These are phyloP conservation scores for Cladorrhinum sp. DNA, from an alignment of 2,329 filamentous ascomycete species.

Conservation along the genomic window DNA sequence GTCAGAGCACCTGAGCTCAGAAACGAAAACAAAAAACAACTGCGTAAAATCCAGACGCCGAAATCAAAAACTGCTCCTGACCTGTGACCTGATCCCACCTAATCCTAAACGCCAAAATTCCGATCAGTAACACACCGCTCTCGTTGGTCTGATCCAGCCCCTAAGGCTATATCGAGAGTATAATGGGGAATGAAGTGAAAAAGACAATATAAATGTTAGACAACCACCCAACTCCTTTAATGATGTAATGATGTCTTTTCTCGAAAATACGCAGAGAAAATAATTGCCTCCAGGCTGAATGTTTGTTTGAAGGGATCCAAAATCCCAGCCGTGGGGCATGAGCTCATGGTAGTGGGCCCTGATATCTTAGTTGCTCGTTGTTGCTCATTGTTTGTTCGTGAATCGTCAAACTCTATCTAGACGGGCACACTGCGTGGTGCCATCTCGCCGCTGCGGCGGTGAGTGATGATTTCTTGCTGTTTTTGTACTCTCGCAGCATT, in stretches of 20 bases:
- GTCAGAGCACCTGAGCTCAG: background rate
- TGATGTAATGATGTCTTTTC: background rate
- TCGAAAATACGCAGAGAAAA: conserved; percentile 2
- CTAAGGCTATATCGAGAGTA: background rate
- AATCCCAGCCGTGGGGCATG: conserved; percentile 1
- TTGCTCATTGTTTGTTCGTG: conserved; percentile 20
- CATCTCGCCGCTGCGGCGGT: conserved; percentile 54
- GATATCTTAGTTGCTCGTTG: conserved; percentile 18
- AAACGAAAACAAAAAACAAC: background rate
- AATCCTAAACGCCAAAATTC: background rate
- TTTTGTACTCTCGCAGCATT: conserved; percentile 53
- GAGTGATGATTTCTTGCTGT: conserved; percentile 39
- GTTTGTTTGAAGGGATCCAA: background rate
- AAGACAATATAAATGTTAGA: background rate
- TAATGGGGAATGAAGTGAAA: background rate
- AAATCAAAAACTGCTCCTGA: background rate
- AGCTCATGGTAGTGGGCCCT: background rate
- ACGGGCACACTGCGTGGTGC: conserved; percentile 52
- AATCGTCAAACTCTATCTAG: conserved; percentile 13
- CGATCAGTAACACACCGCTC: background rate
- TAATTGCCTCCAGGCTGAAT: background rate
- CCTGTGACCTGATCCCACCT: background rate
- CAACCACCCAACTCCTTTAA: background rate
- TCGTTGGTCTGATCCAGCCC: background rate
- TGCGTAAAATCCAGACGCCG: background rate